phyloP scores from a whole-genome alignment of 768 basidiomycete genomes.

The Stropharia rugosoannulata region DNA sequence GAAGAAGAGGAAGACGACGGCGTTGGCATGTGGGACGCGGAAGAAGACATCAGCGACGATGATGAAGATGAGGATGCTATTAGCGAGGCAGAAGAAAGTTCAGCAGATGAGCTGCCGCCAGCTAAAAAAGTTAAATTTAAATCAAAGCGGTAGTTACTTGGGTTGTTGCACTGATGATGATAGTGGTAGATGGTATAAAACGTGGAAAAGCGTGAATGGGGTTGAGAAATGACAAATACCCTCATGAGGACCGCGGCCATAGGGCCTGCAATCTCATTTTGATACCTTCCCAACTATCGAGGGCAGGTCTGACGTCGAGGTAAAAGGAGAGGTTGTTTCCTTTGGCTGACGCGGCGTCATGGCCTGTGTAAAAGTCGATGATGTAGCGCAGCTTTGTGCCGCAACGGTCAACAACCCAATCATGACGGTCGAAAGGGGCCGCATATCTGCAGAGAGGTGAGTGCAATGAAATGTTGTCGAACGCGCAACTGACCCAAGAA shows the following conservation, averaged over 20 bases:
- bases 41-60: constrained; percentile 63
- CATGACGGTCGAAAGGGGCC: constrained; percentile 94
- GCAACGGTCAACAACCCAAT: constrained; percentile 95
- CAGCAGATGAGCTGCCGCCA: constrained; percentile 47
- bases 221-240: constrained; percentile 5
- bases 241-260: constrained; percentile 35
- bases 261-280: constrained; percentile 73
- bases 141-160: constrained; percentile 38
- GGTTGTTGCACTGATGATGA: background rate
- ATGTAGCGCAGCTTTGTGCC: constrained; percentile 89
- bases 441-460: constrained; percentile 62
- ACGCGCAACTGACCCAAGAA: constrained; percentile 71
- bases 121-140: constrained; percentile 55
- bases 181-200: constrained; percentile 9
- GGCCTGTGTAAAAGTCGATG: constrained; percentile 97
- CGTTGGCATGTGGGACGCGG: constrained; percentile 49
- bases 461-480: constrained; percentile 10
- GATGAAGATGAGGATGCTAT: constrained; percentile 34
- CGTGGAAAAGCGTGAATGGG: constrained; percentile 6
- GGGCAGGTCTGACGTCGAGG: constrained; percentile 90
- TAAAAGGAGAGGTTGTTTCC: constrained; percentile 75
- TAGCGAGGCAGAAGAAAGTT: constrained; percentile 42
- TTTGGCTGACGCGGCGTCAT: constrained; percentile 39
- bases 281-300: constrained; percentile 94
- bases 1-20: constrained; percentile 42